phyloP scores from a whole-genome alignment of 805 yeast species.

The Metschnikowia shivogae region DNA sequence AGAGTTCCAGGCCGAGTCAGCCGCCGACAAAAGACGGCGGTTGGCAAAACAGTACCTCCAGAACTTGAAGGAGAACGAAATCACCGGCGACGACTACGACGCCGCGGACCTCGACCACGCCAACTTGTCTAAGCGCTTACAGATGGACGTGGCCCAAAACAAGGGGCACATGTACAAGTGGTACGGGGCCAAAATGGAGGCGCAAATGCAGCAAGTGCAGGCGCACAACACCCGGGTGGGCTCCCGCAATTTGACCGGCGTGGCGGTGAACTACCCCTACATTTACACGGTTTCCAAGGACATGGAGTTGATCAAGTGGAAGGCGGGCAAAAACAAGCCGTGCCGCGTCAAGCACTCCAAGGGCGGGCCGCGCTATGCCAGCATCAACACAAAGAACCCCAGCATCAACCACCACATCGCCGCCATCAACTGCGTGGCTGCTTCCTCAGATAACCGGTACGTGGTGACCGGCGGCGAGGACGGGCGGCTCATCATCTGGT shows the following conservation, averaged over 20 bases:
- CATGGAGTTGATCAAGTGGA: slow-evolving; percentile 76
- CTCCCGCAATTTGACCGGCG: slow-evolving; percentile 51
- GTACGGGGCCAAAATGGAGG: slow-evolving; percentile 48
- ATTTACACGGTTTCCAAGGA: slow-evolving; percentile 83
- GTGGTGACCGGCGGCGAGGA: slow-evolving; percentile 92
- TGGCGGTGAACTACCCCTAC: slow-evolving; percentile 54
- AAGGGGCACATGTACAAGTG: slow-evolving; percentile 78
- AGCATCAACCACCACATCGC: slow-evolving; percentile 69
- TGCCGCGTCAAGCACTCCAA: slow-evolving; percentile 57
- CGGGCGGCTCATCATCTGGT: slow-evolving; percentile 79
- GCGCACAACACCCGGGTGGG: slow-evolving; percentile 54
- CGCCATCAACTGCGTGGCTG: slow-evolving; percentile 74
- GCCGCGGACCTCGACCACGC: slow-evolving; percentile 91
- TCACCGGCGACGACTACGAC: slow-evolving; percentile 59
- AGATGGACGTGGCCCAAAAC: slow-evolving; percentile 84
- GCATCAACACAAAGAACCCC: slow-evolving; percentile 41
- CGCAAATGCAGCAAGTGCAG: slow-evolving; percentile 33
- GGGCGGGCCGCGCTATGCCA: slow-evolving; percentile 53
- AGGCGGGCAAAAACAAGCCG: slow-evolving; percentile 51
- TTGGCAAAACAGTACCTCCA: slow-evolving; percentile 90
- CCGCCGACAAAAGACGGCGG: slow-evolving; percentile 91
- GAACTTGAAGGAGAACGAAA: slow-evolving; percentile 58
- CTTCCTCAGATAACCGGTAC: slow-evolving; percentile 79
- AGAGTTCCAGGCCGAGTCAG: slow-evolving; percentile 70
- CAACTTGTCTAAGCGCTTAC: slow-evolving; percentile 72